Evolutionary conservation across 495 filamentous ascomycete genomes (phyloP).

Genomic region (Penicillium robsamsonii): DNA sequence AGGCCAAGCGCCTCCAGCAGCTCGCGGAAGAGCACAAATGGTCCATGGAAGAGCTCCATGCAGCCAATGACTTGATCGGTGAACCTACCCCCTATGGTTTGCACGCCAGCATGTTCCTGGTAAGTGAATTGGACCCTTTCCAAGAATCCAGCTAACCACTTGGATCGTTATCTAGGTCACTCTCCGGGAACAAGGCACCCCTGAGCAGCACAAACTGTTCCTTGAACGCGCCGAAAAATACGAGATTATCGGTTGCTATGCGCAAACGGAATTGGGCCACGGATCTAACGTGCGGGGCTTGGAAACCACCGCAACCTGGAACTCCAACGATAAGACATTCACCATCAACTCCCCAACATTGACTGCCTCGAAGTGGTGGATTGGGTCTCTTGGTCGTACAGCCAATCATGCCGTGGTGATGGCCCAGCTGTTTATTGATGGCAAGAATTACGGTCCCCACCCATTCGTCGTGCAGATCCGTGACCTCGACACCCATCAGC

Average conservation of each 20-base stretch:
- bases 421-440: constrained; percentile 64
- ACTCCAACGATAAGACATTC: constrained; percentile 64
- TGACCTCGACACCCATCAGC: constrained; percentile 66
- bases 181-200: constrained; percentile 65
- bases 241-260: constrained; percentile 71
- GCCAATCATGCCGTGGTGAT: constrained; percentile 75
- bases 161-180: constrained; percentile 46
- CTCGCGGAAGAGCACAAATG: constrained; percentile 60
- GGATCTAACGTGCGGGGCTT: constrained; percentile 72
- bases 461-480: constrained; percentile 75
- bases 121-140: constrained; percentile 20
- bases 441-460: constrained; percentile 67
- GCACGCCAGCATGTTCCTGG: constrained; percentile 66
- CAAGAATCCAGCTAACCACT: constrained; percentile 7
- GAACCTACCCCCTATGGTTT: constrained; percentile 68
- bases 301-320: constrained; percentile 72
- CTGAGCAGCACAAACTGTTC: constrained; percentile 68
- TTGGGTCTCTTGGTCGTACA: constrained; percentile 67
- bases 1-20: constrained; percentile 64
- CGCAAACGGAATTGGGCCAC: constrained; percentile 74
- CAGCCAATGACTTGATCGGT: constrained; percentile 59
- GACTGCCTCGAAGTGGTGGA: constrained; percentile 78
- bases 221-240: constrained; percentile 61
- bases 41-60: constrained; percentile 57
- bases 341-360: constrained; percentile 64